phyloP scores from a whole-genome alignment of 352 stramenopile genomes.

The Phytophthora chlamydospora region DNA sequence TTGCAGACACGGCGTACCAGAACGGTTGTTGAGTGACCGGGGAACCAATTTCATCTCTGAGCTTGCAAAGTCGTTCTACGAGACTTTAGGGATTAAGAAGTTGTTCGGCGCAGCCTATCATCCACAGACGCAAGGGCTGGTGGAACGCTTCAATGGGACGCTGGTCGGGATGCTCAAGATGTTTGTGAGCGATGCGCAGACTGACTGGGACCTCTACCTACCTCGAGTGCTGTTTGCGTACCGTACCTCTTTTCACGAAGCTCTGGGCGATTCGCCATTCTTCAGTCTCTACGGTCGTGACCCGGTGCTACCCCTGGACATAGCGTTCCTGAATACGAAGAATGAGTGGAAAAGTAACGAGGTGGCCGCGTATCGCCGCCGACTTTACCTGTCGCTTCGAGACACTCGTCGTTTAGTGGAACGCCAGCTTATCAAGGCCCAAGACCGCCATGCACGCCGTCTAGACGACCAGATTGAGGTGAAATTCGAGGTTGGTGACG shows the following conservation, averaged over 20 bases:
- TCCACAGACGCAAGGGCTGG: constrained; percentile 1
- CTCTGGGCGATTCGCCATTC: background rate
- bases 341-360: constrained; percentile 4
- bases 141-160: constrained; percentile 3
- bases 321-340: constrained; percentile 4
- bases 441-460: background rate
- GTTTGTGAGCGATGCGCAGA: background rate
- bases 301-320: background rate
- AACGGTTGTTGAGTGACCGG: background rate
- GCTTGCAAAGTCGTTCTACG: background rate
- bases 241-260: background rate
- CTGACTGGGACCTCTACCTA: constrained; percentile 4
- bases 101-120: constrained; percentile 1
- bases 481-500: background rate
- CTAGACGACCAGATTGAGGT: background rate
- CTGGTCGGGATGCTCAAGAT: constrained; percentile 4
- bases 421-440: background rate
- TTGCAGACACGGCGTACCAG: background rate
- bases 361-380: background rate
- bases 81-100: background rate
- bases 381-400: background rate
- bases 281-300: constrained; percentile 1
- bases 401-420: constrained; percentile 1
- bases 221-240: constrained; percentile 2
- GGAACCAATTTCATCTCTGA: constrained; percentile 6